Conservation (phyloP, 495 filamentous ascomycete species). For the Podospora conica region DNA sequence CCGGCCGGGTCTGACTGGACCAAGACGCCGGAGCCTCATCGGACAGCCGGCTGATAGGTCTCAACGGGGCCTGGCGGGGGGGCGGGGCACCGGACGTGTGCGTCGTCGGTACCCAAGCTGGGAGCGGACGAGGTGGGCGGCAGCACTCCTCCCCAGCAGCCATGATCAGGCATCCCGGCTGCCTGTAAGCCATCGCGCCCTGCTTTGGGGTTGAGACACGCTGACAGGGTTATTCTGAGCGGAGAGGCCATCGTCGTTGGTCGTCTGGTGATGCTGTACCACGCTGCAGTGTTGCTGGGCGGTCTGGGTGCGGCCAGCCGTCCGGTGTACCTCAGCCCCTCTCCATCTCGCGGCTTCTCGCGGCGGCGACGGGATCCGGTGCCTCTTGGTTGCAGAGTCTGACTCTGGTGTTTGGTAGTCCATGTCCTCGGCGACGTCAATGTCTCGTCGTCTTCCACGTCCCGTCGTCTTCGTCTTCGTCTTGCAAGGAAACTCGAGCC, state of each 20-base stretch:
- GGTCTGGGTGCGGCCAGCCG: slow-evolving; percentile 18
- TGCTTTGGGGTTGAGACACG: slow-evolving; percentile 3
- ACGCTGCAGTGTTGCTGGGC: slow-evolving; percentile 11
- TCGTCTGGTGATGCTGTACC: slow-evolving; percentile 1
- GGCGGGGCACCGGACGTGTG: background rate
- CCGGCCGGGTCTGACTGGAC: background rate
- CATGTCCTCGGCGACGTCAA: background rate
- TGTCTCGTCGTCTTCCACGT: background rate
- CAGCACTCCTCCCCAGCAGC: background rate
- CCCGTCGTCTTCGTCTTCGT: background rate
- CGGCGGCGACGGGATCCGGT: background rate
- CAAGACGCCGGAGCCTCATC: background rate
- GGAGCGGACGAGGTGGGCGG: background rate
- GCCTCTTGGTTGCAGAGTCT: background rate
- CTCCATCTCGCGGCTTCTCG: background rate
- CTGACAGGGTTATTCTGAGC: background rate
- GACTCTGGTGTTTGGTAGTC: background rate
- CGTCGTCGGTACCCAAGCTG: background rate
- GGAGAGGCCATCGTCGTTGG: slow-evolving; percentile 4
- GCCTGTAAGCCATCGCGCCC: slow-evolving; percentile 1
- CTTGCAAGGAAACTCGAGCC: background rate
- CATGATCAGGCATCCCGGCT: background rate
- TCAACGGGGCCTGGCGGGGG: background rate
- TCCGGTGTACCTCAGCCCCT: background rate
- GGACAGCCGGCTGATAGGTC: background rate